Base-by-base conservation (phyloP, 169 alveolate species). In the Babesia sp. region DNA sequence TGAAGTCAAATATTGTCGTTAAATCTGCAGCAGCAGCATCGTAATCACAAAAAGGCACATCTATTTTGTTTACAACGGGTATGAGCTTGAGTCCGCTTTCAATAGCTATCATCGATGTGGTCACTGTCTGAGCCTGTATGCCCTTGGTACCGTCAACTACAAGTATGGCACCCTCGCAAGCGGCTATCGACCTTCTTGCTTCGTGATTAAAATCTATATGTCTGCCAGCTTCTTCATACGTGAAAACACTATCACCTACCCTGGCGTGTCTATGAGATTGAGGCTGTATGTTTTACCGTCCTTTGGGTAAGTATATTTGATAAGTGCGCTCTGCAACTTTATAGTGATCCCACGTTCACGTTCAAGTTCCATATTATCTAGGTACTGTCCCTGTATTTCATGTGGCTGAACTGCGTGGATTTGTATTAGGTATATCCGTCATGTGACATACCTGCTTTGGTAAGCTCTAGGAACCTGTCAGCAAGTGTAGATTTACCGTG, bases 211-310 rank as follows among this genome's bases (percentile, higher is more conserved):
- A 96, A 86, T 96, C 99, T 37, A 93, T 92, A 78, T 94, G 97
- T 5, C 94, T 90, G 59, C 44, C n/a, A n/a, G n/a, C n/a, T n/a
- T n/a, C n/a, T n/a, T n/a, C n/a, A n/a, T n/a, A n/a, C n/a, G n/a
- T n/a, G n/a, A n/a, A n/a, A n/a, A n/a, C n/a, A 4, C 45, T 0
- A 31, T 24, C n/a, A 41, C 54, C 78, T 86, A 92, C 45, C 97
- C 98, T 18, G 99, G 99, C 11, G 98, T 96, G 83, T 97, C 99
- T 72, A 97, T 96, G 51, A 97, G 93, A 89, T 97, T 97, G 50
- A 96, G 83, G 66, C 93, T 80, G 88, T 95, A 94, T 64, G 94
- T 90, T 26, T 82, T 58, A 45, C 90, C 92, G n/a, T 91, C 87
- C 68, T 82, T 74, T 18, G 71, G 66, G 26, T 84, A 72, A 44